Base-by-base conservation (phyloP, 192 early-diverging fungal genomes). In the Diversispora epigaea region DNA sequence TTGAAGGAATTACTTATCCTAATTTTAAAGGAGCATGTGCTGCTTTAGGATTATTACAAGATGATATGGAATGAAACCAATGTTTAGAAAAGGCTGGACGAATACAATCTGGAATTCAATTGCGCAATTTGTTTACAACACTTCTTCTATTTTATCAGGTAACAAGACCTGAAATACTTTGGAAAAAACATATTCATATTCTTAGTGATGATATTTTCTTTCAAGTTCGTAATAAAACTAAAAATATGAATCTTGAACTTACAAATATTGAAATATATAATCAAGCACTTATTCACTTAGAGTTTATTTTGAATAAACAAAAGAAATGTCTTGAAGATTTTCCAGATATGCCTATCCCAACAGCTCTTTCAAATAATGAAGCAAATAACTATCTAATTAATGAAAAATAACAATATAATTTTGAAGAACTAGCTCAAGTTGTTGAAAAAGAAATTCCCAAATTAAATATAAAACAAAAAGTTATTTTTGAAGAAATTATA, bases 21-120 rank as follows among this genome's bases (percentile, higher is more conserved):
- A 69, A 71, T 9, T 80, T 77, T 45, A 77, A 80, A 45, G 52
- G 10, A 5, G 80, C 80, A 3, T 80, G 79, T 46, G 10, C 4
- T 22, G 65, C 71, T 10, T 71, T 54, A 61, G 79, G 79, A 3
- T 65, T 80, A 3, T 60, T 80, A 2, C 41, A 79, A 40, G 55
- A 73, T 69, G 79, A 77, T 50, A 15, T 14, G 5, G 76, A 80
- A 47, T 80, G 62, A 72, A 62, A 77, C 9, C 46, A 45, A 6
- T 75, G 61, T 63, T 69, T 77, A 32, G 44, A n/a, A 47, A 66
- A 80, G 25, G 64, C 79, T 54, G 56, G 45, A 17, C 15, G 45
- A 25, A 52, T 58, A 19, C 71, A 75, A 15, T 39, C 67, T 2
- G 76, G 76, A 22, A 9, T 15, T n/a, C 76, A 77, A 45, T 50